phyloP scores from a whole-genome alignment of 768 basidiomycete genomes.

The Cystoderma amianthinum region DNA sequence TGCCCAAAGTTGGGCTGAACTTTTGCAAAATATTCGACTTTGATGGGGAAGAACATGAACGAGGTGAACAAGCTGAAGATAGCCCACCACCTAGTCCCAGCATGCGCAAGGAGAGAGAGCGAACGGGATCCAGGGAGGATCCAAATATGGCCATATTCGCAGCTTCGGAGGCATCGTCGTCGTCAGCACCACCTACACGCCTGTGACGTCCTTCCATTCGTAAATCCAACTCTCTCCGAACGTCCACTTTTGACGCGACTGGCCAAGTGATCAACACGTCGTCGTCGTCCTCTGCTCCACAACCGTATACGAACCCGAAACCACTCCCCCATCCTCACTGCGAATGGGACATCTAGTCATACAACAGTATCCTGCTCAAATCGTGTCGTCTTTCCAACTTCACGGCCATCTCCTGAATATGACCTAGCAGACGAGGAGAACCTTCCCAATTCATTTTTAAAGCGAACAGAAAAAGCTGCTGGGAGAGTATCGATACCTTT shows the following conservation, averaged over 20 bases:
- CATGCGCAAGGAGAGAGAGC: slow-evolving; percentile 34
- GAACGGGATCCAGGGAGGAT: slow-evolving; percentile 11
- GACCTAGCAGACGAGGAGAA: slow-evolving; percentile 77
- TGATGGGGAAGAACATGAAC: slow-evolving; percentile 28
- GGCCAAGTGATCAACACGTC: slow-evolving; percentile 18
- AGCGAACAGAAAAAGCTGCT: slow-evolving; percentile 30
- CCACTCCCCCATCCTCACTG: slow-evolving; percentile 40
- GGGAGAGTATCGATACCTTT: too few relatives aligned
- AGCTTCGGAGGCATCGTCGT: too few relatives aligned
- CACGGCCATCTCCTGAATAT: slow-evolving; percentile 38
- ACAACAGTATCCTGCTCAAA: slow-evolving; percentile 8
- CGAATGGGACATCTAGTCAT: slow-evolving; percentile 8
- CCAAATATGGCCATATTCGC: slow-evolving; percentile 12
- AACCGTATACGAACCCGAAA: slow-evolving; percentile 19
- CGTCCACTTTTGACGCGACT: slow-evolving; percentile 18
- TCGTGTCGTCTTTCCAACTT: slow-evolving; percentile 10
- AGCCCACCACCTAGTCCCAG: slow-evolving; percentile 43
- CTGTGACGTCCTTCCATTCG: slow-evolving; percentile 52
- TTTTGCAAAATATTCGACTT: slow-evolving; percentile 78
- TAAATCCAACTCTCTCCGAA: slow-evolving; percentile 26
- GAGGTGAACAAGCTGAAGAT: slow-evolving; percentile 14
- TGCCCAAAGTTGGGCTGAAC: slow-evolving; percentile 65
- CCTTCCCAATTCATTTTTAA: slow-evolving; percentile 78
- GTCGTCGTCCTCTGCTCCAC: slow-evolving; percentile 26
- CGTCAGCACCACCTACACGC: slow-evolving; percentile 33